Evolutionary conservation across 2,329 filamentous ascomycete species (phyloP), one percentile per base, ranked within the genome.

Genomic region (Didymosphaeria variabile): DNA sequence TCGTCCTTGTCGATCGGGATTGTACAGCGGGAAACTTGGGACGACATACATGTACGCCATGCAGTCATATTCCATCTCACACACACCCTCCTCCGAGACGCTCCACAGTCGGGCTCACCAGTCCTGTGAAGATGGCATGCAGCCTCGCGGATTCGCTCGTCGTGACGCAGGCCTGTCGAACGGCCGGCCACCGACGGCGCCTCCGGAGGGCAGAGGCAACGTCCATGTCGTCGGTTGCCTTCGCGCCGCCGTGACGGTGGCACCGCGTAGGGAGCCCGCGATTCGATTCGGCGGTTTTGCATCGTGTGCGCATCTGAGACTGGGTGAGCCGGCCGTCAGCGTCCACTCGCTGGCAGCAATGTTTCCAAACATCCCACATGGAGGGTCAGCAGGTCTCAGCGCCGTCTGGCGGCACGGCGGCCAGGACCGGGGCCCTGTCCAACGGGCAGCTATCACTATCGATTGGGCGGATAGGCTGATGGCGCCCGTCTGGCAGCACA

Each of bases 391-490:
- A 67, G 40, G 60, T 61, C 62, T 65, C 70, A 64, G 59, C 63
- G 66, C 57, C 60, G 61, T 52, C 62, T 60, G 62, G 63, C 59
- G 56, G 66, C 66, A 42, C 59, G 31, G 64, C 50, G 29, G 63
- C 62, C 59, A 71, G 62, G 64, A 65, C 66, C 72, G 72, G 72
- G 72, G 70, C 65, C 67, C 46, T 55, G 57, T 60, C 57, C 64
- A 64, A 70, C 73, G 73, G 71, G 61, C 67, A 74, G 72, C 54
- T 77, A 77, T 75, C 75, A 72, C 68, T 75, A 77, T 77, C 75
- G 75, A 77, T 77, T 77, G 75, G 75, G 68, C 68, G 70, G 74
- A 72, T 76, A 75, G 72, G 72, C 72, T 73, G 69, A 69, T 61
- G 60, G 55, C 60, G 62, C 19, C 63, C 64, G 52, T 29, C 49